phyloP scores from a whole-genome alignment of 83 land plant genomes.

The Diphasiastrum complanatum region DNA sequence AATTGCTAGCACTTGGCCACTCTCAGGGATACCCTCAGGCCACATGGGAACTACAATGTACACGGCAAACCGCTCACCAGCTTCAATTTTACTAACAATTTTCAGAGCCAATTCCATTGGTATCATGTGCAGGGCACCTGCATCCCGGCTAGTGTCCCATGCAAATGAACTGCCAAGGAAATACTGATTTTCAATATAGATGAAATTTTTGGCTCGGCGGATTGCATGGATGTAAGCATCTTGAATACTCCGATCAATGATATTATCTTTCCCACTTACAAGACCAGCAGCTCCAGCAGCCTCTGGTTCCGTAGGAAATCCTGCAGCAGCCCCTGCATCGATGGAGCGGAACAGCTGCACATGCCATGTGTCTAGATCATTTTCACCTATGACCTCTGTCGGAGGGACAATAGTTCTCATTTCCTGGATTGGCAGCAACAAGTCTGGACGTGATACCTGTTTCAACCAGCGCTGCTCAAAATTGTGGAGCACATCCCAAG shows the following conservation, averaged over 20 bases:
- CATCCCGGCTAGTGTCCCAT: conserved; percentile 44
- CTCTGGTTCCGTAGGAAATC: conserved; percentile 39
- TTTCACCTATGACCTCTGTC: background rate
- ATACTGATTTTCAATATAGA: conserved; percentile 86
- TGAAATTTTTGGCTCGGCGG: conserved; percentile 64
- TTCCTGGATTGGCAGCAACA: conserved; percentile 3
- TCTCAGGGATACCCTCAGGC: conserved; percentile 82
- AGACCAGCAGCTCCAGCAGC: conserved; percentile 72
- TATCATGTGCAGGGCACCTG: conserved; percentile 57
- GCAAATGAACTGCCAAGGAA: conserved; percentile 68
- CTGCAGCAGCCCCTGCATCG: conserved; percentile 52
- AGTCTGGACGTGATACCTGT: background rate
- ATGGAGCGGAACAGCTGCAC: conserved; percentile 37
- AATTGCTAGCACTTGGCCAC: conserved; percentile 72
- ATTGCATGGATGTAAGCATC: conserved; percentile 74
- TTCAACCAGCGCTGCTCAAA: conserved; percentile 12
- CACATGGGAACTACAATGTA: conserved; percentile 76
- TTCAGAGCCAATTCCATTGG: conserved; percentile 69
- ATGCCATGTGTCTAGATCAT: background rate
- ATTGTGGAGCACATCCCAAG: conserved; percentile 10
- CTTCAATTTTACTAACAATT: conserved; percentile 63
- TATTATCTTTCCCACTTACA: conserved; percentile 68
- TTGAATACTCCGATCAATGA: conserved; percentile 63
- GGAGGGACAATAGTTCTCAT: conserved; percentile 19
- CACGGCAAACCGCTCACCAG: conserved; percentile 56